These are phyloP conservation scores for Colletotrichum simmondsii DNA, from an alignment of 2,329 filamentous ascomycete species.

Conservation along the genomic window DNA sequence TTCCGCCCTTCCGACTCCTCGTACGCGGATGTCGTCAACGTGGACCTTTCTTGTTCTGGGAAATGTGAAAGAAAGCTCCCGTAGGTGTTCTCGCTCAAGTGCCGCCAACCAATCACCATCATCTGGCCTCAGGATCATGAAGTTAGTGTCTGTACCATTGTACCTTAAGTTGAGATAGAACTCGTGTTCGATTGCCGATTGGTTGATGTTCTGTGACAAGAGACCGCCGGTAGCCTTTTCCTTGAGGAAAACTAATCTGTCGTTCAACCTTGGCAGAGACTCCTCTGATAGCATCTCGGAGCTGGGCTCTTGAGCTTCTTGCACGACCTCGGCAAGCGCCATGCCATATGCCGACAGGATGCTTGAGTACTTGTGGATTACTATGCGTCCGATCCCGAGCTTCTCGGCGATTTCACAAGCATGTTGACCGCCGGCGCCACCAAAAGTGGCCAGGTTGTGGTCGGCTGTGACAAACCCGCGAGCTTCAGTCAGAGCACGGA, in stretches of 20 bases:
- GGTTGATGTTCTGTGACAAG: constrained; percentile 69
- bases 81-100: too few relatives aligned
- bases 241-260: neutral
- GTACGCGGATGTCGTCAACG: constrained; percentile 86
- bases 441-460: constrained; percentile 89
- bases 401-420: neutral
- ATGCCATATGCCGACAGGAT: neutral
- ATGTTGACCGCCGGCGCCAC: constrained; percentile 58
- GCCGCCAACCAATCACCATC: too few relatives aligned
- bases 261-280: neutral
- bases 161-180: constrained; percentile 96
- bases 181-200: constrained; percentile 82
- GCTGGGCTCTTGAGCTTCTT: constrained; percentile 54
- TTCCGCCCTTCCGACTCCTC: constrained; percentile 92
- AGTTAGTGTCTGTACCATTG: constrained; percentile 86
- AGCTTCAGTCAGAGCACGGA: constrained; percentile 89
- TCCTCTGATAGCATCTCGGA: neutral
- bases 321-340: neutral
- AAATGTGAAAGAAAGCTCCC: too few relatives aligned
- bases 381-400: neutral
- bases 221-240: neutral
- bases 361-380: neutral
- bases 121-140: constrained; percentile 85
- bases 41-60: constrained; percentile 85
- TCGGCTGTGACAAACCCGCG: constrained; percentile 91